Evolutionary conservation across 2,329 filamentous ascomycete species (phyloP), one percentile per base, ranked within the genome.

Genomic region (Ploettnerulaceae sp.): DNA sequence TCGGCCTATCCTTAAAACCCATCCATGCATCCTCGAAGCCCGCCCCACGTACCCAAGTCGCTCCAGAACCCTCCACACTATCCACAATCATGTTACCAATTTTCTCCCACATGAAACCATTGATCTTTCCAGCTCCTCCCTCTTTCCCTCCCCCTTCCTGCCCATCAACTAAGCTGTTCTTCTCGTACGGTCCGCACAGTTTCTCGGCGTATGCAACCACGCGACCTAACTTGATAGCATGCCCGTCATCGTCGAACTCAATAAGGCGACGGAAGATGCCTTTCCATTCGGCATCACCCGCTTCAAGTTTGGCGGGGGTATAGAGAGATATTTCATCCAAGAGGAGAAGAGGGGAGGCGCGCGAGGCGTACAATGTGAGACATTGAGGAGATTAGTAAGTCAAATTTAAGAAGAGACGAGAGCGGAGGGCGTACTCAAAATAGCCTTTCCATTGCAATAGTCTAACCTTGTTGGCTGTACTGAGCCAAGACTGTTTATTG

Each of bases 391-490:
- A n/a, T n/a, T n/a, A n/a, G n/a, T 17, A 12, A 5, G n/a, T 26
- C 6, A 5, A 15, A 6, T 3, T 11, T 5, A 12, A 5, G 18
- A 24, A 14, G 12, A 20, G 22, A n/a, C n/a, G n/a, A n/a, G n/a
- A n/a, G n/a, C n/a, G 7, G 9, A 18, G 24, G 4, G 14, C 37
- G 8, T 40, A 40, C 37, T 93, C 86, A 56, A 82, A 67, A 32
- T 89, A 79, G 39, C 82, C 85, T 66, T 94, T 95, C 78, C 82
- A 90, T 65, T 93, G 85, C 6, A 95, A 71, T 0, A 95, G 68
- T 5, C 86, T 79, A 9, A 73, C 70, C 61, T 90, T 91, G 37
- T 71, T 70, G 6, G 71, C 69, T 0, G 67, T 61, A 0, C 79
- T 71, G 33, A 89, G 71, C 76, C 77, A 93, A 28, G 71, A 54